Percentiles rank a stretch among this genome's conserved stretches.
These are phyloP conservation scores for Diophrys appendiculata DNA, from an alignment of 73 alveolate species.

Conservation along the genomic window DNA sequence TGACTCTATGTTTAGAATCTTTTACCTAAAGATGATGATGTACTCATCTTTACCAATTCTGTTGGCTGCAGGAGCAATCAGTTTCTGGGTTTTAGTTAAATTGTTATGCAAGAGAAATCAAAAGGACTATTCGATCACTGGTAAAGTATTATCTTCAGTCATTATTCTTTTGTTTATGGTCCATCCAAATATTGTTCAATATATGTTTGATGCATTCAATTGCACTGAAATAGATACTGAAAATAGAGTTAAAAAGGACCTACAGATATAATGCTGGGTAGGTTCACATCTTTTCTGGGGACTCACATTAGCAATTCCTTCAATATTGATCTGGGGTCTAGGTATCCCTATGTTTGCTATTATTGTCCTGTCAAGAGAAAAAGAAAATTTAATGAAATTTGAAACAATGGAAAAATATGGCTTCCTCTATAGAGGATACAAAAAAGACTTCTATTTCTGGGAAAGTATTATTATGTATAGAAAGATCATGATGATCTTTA, in stretches of 20 bases:
- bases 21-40: constrained; percentile 46
- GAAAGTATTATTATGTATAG: constrained; percentile 55
- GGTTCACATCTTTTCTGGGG: constrained; percentile 24
- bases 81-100: constrained; percentile 41
- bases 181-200: constrained; percentile 67
- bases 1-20: constrained; percentile 9
- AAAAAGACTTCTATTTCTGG: constrained; percentile 67
- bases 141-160: constrained; percentile 48
- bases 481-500: constrained; percentile 50
- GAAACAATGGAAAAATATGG: constrained; percentile 63
- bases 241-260: constrained; percentile 28
- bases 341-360: constrained; percentile 63
- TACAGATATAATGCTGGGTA: constrained; percentile 54
- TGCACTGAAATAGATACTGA: constrained; percentile 64
- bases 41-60: constrained; percentile 52
- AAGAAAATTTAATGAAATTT: constrained; percentile 19
- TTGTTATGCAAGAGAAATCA: not conserved
- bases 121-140: not conserved
- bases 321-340: constrained; percentile 61
- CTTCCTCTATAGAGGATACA: constrained; percentile 68
- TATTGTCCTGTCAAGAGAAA: constrained; percentile 21
- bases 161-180: constrained; percentile 49
- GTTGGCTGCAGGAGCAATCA: constrained; percentile 8
- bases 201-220: constrained; percentile 56
- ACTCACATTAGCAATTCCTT: constrained; percentile 50